These are phyloP conservation scores for Mycena metata DNA, from an alignment of 768 basidiomycete genomes.

Conservation along the genomic window DNA sequence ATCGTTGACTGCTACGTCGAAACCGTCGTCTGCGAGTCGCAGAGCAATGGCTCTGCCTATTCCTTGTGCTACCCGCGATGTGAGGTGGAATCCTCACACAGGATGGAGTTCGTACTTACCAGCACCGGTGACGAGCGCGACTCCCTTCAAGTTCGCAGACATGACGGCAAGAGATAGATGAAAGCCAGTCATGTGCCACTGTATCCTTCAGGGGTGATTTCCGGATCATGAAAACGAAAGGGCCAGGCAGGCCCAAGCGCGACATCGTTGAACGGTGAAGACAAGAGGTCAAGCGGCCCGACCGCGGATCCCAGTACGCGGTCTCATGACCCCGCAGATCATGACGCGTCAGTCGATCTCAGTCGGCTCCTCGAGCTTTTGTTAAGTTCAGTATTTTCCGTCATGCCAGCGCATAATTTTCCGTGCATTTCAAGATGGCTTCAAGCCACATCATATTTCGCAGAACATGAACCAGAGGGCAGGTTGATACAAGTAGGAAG, in stretches of 20 bases:
- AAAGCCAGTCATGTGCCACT: not conserved
- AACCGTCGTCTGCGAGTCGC: slow-evolving; percentile 52
- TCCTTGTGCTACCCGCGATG: slow-evolving; percentile 16
- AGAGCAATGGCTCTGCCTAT: slow-evolving; percentile 53
- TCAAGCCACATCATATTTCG: slow-evolving; percentile 8
- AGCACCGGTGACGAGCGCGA: slow-evolving; percentile 49
- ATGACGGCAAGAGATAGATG: not conserved
- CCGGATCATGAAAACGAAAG: too few species aligned
- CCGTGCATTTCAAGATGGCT: not conserved
- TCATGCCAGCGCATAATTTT: too few species aligned
- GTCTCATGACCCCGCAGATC: not conserved
- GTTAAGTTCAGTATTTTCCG: too few species aligned
- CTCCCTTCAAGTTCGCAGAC: slow-evolving; percentile 39
- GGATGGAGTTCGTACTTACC: slow-evolving; percentile 20
- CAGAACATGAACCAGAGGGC: slow-evolving; percentile 26
- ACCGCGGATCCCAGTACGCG: not conserved
- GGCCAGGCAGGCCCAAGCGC: too few species aligned
- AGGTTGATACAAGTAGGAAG: not conserved
- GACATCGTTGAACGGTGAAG: too few species aligned
- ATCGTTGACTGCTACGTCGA: slow-evolving; percentile 52
- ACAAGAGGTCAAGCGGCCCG: not conserved
- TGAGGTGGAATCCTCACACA: not conserved
- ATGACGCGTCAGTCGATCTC: too few species aligned
- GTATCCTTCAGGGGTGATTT: too few species aligned
- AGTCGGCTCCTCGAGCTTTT: too few species aligned